phyloP scores from a whole-genome alignment of 257 asterid genomes.

The Solanum etuberosum region DNA sequence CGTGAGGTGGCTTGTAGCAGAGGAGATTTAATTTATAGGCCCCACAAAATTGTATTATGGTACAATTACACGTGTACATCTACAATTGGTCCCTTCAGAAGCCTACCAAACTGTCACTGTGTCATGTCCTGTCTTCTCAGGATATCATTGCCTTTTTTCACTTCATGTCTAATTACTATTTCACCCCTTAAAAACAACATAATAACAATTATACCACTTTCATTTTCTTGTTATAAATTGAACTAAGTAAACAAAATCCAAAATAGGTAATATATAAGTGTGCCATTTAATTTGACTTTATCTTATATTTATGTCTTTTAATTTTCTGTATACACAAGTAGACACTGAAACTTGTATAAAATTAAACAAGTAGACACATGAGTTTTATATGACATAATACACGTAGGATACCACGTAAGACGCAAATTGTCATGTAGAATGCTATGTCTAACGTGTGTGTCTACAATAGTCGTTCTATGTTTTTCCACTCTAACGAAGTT shows the following conservation, averaged over 20 bases:
- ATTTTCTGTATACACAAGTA: fast-evolving
- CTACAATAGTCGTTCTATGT: background rate
- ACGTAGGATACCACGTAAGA: background rate
- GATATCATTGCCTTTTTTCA: background rate
- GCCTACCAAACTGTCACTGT: background rate
- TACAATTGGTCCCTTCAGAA: background rate
- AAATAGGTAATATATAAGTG: too few relatives aligned
- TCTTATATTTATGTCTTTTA: too few relatives aligned
- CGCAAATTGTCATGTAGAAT: too few relatives aligned
- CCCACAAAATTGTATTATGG: background rate
- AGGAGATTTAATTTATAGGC: background rate
- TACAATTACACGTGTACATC: background rate
- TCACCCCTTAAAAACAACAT: background rate
- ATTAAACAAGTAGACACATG: too few relatives aligned
- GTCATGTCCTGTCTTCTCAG: background rate
- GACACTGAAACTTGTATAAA: too few relatives aligned
- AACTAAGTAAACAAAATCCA: background rate
- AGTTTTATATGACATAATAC: too few relatives aligned
- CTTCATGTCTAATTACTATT: background rate
- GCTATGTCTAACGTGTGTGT: too few relatives aligned
- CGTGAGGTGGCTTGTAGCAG: background rate
- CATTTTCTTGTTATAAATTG: background rate
- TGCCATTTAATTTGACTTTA: background rate
- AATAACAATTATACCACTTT: background rate
- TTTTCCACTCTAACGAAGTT: background rate